Percentiles rank a stretch among this genome's conserved stretches.
Conservation (phyloP, 1,139 yeast genomes). For the Candida labiduridarum region DNA sequence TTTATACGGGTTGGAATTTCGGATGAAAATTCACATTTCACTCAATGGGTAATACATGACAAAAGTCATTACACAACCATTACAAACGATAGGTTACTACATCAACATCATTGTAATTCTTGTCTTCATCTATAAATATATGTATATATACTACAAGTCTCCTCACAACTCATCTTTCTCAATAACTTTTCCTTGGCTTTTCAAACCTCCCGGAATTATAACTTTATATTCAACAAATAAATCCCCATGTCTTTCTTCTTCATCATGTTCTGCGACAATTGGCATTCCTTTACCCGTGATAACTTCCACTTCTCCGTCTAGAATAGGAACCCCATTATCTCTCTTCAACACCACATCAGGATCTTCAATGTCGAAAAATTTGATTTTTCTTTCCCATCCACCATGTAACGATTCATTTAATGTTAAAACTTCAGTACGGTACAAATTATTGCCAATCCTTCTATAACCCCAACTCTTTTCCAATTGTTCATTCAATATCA, state of each 20-base stretch:
- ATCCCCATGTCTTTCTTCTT: conserved; percentile 67
- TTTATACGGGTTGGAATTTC: too few species aligned
- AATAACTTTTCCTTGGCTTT: not conserved
- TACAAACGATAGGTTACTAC: too few species aligned
- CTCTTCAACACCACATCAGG: conserved; percentile 47
- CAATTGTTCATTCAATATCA: conserved; percentile 58
- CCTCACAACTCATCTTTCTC: conserved; percentile 13
- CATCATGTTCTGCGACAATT: conserved; percentile 23
- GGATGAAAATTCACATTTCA: too few species aligned
- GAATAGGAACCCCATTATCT: conserved; percentile 50
- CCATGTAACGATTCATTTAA: conserved; percentile 75
- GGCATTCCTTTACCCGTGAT: conserved; percentile 89
- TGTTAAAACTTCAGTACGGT: conserved; percentile 78
- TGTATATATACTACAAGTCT: not conserved
- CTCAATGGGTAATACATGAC: too few species aligned
- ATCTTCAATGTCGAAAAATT: conserved; percentile 42
- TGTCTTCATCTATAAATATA: not conserved
- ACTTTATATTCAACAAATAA: conserved; percentile 72
- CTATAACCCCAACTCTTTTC: conserved; percentile 77
- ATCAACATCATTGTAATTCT: not conserved
- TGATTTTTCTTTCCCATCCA: conserved; percentile 72
- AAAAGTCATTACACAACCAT: too few species aligned
- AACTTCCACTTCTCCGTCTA: conserved; percentile 71
- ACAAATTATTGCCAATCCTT: conserved; percentile 71
- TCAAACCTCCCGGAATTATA: conserved; percentile 42